These are phyloP conservation scores for Adansonia rubrostipa DNA, from an alignment of 441 rosid genomes.

Conservation along the genomic window DNA sequence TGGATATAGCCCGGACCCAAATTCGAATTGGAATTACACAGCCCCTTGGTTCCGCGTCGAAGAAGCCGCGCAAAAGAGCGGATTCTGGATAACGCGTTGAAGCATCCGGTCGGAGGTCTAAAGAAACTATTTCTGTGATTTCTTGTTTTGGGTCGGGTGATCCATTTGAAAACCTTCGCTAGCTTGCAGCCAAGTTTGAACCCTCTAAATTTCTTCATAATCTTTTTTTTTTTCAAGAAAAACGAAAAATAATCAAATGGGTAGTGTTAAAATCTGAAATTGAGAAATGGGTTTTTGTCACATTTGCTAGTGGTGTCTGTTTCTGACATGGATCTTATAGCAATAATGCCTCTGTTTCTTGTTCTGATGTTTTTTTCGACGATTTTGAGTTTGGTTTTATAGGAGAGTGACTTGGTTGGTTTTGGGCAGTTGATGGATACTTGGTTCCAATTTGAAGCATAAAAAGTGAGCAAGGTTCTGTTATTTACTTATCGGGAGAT, in stretches of 20 bases:
- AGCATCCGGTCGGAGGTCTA: conserved; percentile 4
- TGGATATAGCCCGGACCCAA: conserved; percentile 42
- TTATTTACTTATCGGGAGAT: background rate
- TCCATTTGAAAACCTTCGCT: conserved; percentile 50
- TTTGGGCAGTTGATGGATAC: background rate
- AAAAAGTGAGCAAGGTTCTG: background rate
- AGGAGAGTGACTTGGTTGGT: background rate
- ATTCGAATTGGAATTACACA: conserved; percentile 27
- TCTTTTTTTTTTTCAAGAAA: background rate
- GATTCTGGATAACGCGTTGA: conserved; percentile 43
- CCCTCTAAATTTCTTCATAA: conserved; percentile 52
- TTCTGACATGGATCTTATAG: background rate
- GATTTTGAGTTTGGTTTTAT: background rate
- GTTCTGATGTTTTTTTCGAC: background rate
- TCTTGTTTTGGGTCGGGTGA: conserved; percentile 38
- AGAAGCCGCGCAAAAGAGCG: conserved; percentile 41
- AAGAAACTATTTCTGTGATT: conserved; percentile 16
- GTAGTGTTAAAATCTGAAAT: background rate
- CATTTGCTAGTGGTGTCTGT: background rate
- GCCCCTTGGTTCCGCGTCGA: conserved; percentile 41
- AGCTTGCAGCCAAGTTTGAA: conserved; percentile 56
- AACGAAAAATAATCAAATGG: background rate
- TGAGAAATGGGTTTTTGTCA: background rate
- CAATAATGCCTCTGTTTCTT: background rate
- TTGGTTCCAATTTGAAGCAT: background rate